Evolutionary conservation across 2,329 filamentous ascomycete species (phyloP).

Genomic region (Calonectria pauciramosa): DNA sequence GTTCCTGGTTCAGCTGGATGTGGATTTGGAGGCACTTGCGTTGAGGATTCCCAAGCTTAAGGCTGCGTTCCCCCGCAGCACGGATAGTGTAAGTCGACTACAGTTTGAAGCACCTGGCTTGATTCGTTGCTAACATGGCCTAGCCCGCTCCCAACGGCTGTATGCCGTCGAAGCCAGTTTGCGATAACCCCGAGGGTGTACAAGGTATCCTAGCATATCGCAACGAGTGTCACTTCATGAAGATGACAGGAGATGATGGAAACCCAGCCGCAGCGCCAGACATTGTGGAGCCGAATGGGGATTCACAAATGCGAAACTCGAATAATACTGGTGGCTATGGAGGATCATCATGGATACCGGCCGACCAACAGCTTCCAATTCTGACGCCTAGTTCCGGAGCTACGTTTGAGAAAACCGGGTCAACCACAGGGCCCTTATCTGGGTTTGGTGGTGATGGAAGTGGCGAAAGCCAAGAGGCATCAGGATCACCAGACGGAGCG

Average conservation of each 20-base stretch:
- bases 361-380: conserved; percentile 56
- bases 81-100: conserved; percentile 61
- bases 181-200: conserved; percentile 53
- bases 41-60: conserved; percentile 71
- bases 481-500: conserved; percentile 63
- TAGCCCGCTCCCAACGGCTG: conserved; percentile 46
- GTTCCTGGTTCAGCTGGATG: conserved; percentile 92
- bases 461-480: conserved; percentile 62
- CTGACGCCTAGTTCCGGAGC: conserved; percentile 52
- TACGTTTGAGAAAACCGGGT: conserved; percentile 51
- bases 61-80: conserved; percentile 66
- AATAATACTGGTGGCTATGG: conserved; percentile 46
- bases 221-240: conserved; percentile 61
- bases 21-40: conserved; percentile 85
- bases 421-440: conserved; percentile 44
- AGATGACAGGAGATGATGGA: conserved; percentile 55
- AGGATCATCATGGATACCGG: conserved; percentile 54
- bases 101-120: neutral
- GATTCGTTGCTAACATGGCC: conserved; percentile 35
- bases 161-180: conserved; percentile 39
- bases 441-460: conserved; percentile 60
- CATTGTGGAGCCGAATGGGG: conserved; percentile 53
- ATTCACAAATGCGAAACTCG: conserved; percentile 39
- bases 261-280: conserved; percentile 56
- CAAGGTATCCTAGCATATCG: conserved; percentile 60